Evolutionary conservation across 2,329 filamentous ascomycete genomes (phyloP), one percentile per base, ranked within the genome.

Genomic region (Chrysosporium keratinophilum): DNA sequence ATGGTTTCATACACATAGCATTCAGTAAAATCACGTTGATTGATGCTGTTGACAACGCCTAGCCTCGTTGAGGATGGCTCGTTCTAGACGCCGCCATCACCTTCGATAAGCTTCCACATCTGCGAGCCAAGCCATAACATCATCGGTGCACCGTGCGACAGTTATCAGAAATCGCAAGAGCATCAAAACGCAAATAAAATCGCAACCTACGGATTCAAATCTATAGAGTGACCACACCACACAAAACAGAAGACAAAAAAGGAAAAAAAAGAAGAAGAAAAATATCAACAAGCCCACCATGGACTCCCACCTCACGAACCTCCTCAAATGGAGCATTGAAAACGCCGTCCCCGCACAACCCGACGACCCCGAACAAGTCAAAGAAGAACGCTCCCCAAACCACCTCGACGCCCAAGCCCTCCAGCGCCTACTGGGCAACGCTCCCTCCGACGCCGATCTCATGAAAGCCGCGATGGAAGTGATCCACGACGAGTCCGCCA

Each of bases 391-490:
- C n/a, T 50, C 58, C n/a, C 48, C 35, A 15, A 49, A 50, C 39
- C 48, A 61, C 62, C 40, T 61, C 60, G 55, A 60, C 65, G 35
- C 62, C 57, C 54, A 57, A 58, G 50, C 57, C 65, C 54, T 63
- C 66, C 64, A 58, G 60, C 60, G 62, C 62, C 58, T 60, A 60
- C 59, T 64, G 58, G 57, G 66, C 65, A 89, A 89, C 70, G 88
- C 86, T 0, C 87, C 87, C 41, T 88, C 85, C 1, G 91, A 98
- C 59, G 89, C 93, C 19, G 88, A 97, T 57, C 79, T 94, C 51
- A 97, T 98, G 93, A 82, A 81, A 63, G 81, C 85, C 50, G 78
- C 86, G 58, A 95, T 98, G 82, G 78, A 78, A 28, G 81, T 86
- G 54, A 84, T 96, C 65, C 78, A 76, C 9, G 81, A 82, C 15